These are phyloP conservation scores for Emergomyces orientalis DNA, from an alignment of 2,329 filamentous ascomycete genomes.

Conservation along the genomic window DNA sequence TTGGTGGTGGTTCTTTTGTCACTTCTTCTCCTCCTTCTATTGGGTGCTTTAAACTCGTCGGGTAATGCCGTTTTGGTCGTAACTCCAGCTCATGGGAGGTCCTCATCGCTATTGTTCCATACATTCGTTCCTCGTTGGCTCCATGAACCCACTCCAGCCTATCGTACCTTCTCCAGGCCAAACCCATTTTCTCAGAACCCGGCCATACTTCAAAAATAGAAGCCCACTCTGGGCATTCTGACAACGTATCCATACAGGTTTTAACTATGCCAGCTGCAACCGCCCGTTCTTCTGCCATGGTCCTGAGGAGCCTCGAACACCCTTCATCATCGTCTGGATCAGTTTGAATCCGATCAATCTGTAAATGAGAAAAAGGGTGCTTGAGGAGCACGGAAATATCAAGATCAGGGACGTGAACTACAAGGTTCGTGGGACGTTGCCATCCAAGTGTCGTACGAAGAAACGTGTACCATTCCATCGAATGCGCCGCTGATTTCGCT, in stretches of 20 bases:
- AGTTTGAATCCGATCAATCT: constrained; percentile 29
- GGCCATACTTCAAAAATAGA: constrained; percentile 52
- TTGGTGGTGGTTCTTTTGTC: constrained; percentile 50
- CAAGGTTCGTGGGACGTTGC: constrained; percentile 46
- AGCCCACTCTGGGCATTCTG: constrained; percentile 49
- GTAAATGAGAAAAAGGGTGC: constrained; percentile 49
- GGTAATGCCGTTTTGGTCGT: constrained; percentile 56
- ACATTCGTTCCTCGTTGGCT: constrained; percentile 58
- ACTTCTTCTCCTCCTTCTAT: constrained; percentile 26
- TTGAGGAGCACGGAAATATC: constrained; percentile 50
- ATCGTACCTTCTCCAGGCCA: constrained; percentile 62
- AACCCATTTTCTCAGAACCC: constrained; percentile 49
- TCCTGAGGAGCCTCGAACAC: constrained; percentile 16
- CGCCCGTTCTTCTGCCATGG: constrained; percentile 43
- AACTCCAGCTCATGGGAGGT: constrained; percentile 58
- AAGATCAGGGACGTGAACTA: constrained; percentile 55
- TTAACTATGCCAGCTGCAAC: constrained; percentile 49
- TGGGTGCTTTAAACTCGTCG: constrained; percentile 41
- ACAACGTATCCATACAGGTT: constrained; percentile 51
- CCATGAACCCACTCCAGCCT: constrained; percentile 60
- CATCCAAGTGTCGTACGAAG: constrained; percentile 51
- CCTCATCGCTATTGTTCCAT: constrained; percentile 58
- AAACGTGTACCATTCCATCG: constrained; percentile 62
- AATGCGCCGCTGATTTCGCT: constrained; percentile 50
- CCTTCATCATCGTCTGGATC: constrained; percentile 39